A percentile compares a stretch with the other conserved stretches of the same genome.
Evolutionary conservation across 2,329 filamentous ascomycete genomes (phyloP).

Genomic region (Neopestalotiopsis sp.): DNA sequence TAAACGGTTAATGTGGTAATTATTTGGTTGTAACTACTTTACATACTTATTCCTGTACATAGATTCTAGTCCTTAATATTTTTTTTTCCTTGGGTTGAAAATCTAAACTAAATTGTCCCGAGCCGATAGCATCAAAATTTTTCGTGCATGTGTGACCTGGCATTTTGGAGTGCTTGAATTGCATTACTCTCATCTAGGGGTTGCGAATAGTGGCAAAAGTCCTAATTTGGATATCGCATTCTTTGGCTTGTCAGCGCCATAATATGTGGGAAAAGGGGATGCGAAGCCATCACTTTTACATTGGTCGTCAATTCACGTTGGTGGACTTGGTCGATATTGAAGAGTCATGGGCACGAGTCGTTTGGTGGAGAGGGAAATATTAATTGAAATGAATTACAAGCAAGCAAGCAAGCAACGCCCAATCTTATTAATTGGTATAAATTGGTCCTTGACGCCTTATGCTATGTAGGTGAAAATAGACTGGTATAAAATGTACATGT

Average conservation of each 20-base stretch:
- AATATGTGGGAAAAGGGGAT: too few species aligned
- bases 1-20: not conserved
- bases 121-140: not conserved
- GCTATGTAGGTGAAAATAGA: not conserved
- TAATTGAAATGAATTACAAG: not conserved
- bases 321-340: too few species aligned
- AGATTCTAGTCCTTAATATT: not conserved
- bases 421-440: not conserved
- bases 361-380: too few species aligned
- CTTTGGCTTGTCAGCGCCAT: too few species aligned
- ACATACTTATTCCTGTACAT: not conserved
- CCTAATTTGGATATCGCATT: too few species aligned
- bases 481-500: not conserved
- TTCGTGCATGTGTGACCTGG: too few species aligned
- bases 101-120: not conserved
- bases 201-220: too few species aligned
- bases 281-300: too few species aligned
- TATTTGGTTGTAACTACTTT: not conserved
- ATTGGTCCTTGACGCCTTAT: not conserved
- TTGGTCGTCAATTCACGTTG: too few species aligned
- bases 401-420: not conserved
- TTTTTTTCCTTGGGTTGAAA: not conserved
- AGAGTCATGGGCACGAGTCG: too few species aligned
- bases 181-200: too few species aligned
- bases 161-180: too few species aligned